Base-by-base conservation (phyloP, 164 flowering plant genomes). In the Tinospora cordifolia region DNA sequence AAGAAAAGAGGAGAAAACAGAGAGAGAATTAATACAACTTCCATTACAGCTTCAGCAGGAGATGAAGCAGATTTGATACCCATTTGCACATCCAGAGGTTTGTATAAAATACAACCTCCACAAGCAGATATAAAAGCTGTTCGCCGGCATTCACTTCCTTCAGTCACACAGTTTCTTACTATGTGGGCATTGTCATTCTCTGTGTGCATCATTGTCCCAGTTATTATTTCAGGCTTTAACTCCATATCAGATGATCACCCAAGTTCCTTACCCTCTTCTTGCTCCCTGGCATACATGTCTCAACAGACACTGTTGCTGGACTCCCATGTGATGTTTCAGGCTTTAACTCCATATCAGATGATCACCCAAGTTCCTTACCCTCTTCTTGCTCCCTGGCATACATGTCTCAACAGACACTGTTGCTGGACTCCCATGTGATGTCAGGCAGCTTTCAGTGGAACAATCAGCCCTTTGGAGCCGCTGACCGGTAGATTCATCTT, bases 391-490 rank as follows among this genome's bases (percentile, higher is more conserved):
- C 30, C 71, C 71, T 12, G 66, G 59, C 59, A n/a, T 51, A 51
- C 3, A 17, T 51, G 22, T 51, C 59, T 51, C 70, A 6, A 66
- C 38, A 40, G 66, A 49, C 25, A 22, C 22, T 30, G 78, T 76
- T 19, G 71, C 79, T 2, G 84, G 81, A 68, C 86, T 84, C 65
- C 79, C 89, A 62, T 84, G 80, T 24, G 86, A 84, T 38, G 89
- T 86, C 39, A 86, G 75, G 76, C 89, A 86, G 78, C 89, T 84
- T 69, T 86, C 87, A 19, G 87, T 84, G 47, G 87, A 85, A 71
- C 87, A 83, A 77, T 85, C 85, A 60, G 79, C 78, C 47, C 79
- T 70, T 63, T 74, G 82, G 13, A 54, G 60, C 24, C 24, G 60
- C 60, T 19, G 21, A 54, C 0, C 21, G n/a, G 60, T 24, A 54